Percentiles rank a stretch among this genome's conserved stretches.
phyloP scores from a whole-genome alignment of 2,329 filamentous ascomycete species.

The Nemania bipapillata region DNA sequence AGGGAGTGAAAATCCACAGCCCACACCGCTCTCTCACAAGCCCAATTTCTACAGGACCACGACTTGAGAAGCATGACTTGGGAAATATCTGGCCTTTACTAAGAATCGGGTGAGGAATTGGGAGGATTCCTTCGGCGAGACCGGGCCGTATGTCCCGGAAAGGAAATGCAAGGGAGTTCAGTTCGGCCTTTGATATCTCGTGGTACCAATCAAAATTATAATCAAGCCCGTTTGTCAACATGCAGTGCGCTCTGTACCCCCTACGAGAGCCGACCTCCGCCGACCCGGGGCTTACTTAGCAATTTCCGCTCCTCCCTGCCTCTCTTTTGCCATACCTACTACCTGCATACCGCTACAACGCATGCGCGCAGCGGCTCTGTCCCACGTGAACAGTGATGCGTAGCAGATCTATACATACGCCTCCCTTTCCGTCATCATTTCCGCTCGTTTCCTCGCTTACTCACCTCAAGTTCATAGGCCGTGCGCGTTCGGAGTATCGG shows the following conservation, averaged over 20 bases:
- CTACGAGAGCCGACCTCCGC: conserved; percentile 17
- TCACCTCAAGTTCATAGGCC: not conserved
- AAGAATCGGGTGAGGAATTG: not conserved
- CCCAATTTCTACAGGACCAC: not conserved
- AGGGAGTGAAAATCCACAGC: conserved; percentile 9
- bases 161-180: conserved; percentile 5
- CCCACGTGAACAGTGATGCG: conserved; percentile 23
- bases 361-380: conserved; percentile 24
- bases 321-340: conserved; percentile 1
- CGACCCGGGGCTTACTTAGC: conserved; percentile 10
- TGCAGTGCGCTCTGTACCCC: conserved; percentile 4
- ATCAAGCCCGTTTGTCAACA: conserved; percentile 18
- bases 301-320: conserved; percentile 11
- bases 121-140: not conserved
- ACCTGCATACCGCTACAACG: not conserved
- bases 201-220: conserved; percentile 31
- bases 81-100: not conserved
- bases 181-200: conserved; percentile 22
- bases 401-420: not conserved
- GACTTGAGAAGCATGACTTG: not conserved
- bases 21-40: not conserved
- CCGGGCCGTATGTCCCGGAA: not conserved
- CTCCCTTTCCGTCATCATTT: not conserved
- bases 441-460: not conserved
- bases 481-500: not conserved